phyloP scores from a whole-genome alignment of 148 eudicot species.

The Linanthus parryae region DNA sequence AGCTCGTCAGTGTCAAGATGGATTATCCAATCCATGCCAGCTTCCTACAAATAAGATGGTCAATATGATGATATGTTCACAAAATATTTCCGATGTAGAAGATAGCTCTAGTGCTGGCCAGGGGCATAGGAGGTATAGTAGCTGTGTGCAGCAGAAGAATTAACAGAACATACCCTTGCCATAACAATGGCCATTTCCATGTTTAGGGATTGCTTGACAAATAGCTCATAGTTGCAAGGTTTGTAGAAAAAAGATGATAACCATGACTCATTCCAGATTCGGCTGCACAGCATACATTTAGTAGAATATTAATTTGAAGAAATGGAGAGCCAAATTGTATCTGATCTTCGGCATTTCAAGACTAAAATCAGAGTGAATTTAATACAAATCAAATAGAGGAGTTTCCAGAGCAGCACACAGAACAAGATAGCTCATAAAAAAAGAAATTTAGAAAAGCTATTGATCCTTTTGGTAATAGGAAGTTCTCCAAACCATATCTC shows the following conservation, averaged over 20 bases:
- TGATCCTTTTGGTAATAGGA: not conserved
- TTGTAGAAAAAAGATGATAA: conserved; percentile 61
- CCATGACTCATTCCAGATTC: conserved; percentile 82
- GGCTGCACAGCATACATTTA: conserved; percentile 38
- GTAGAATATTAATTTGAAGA: too few relatives aligned
- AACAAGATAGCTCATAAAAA: too few relatives aligned
- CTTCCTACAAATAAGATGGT: conserved; percentile 31
- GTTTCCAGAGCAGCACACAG: too few relatives aligned
- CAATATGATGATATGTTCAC: not conserved
- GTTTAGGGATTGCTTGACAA: conserved; percentile 77
- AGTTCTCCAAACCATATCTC: too few relatives aligned
- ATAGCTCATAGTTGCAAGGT: conserved; percentile 80
- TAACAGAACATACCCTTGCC: conserved; percentile 55
- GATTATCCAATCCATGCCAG: conserved; percentile 81
- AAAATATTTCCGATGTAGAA: not conserved
- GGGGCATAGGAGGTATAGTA: not conserved
- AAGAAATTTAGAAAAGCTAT: too few relatives aligned
- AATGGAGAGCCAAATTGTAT: too few relatives aligned
- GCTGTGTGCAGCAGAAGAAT: not conserved
- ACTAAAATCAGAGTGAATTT: too few relatives aligned
- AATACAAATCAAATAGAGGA: too few relatives aligned
- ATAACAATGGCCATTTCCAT: conserved; percentile 82
- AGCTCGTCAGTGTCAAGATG: conserved; percentile 92
- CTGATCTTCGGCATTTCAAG: too few relatives aligned
- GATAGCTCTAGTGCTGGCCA: not conserved